Evolutionary conservation across 192 early-diverging fungal species (phyloP).

Genomic region (Umbelopsis sp.): DNA sequence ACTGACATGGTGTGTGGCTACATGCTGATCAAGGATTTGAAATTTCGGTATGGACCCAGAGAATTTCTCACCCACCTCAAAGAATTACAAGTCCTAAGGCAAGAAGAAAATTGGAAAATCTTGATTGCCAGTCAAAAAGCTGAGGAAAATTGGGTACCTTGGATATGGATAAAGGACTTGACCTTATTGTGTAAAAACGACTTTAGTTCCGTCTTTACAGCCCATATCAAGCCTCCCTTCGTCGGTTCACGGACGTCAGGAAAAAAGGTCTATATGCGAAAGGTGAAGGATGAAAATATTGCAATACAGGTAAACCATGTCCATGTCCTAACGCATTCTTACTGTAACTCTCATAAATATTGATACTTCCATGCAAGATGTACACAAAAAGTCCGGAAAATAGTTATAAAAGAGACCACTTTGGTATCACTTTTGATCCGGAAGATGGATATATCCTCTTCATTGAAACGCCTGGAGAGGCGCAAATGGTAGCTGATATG

Average conservation of each 20-base stretch:
- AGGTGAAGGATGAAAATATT: slow-evolving; percentile 16
- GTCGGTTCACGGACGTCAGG: slow-evolving; percentile 6
- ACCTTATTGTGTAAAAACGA: slow-evolving; percentile 8
- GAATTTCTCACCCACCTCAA: not conserved
- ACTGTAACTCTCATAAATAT: not conserved
- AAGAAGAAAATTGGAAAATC: slow-evolving; percentile 1
- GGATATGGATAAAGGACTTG: slow-evolving; percentile 7
- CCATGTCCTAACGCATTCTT: not conserved
- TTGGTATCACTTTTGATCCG: slow-evolving; percentile 19
- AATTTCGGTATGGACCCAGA: slow-evolving; percentile 1
- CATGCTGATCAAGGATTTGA: slow-evolving; percentile 5
- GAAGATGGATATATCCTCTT: not conserved
- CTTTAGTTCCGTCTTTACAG: slow-evolving; percentile 7
- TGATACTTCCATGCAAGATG: not conserved
- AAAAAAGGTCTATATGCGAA: slow-evolving; percentile 3
- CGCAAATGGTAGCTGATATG: not conserved
- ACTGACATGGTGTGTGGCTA: not conserved
- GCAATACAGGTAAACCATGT: slow-evolving; percentile 2
- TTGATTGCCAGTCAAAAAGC: slow-evolving; percentile 13
- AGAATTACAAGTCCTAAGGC: not conserved
- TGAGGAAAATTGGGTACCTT: slow-evolving; percentile 1
- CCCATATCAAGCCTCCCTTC: slow-evolving; percentile 15
- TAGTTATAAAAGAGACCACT: slow-evolving; percentile 7
- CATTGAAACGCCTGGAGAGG: not conserved
- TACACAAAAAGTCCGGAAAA: not conserved